A percentile compares a stretch with the other conserved stretches of the same genome.
Evolutionary conservation across 2,329 filamentous ascomycete species (phyloP).

Genomic region (Botrytis byssoidea): DNA sequence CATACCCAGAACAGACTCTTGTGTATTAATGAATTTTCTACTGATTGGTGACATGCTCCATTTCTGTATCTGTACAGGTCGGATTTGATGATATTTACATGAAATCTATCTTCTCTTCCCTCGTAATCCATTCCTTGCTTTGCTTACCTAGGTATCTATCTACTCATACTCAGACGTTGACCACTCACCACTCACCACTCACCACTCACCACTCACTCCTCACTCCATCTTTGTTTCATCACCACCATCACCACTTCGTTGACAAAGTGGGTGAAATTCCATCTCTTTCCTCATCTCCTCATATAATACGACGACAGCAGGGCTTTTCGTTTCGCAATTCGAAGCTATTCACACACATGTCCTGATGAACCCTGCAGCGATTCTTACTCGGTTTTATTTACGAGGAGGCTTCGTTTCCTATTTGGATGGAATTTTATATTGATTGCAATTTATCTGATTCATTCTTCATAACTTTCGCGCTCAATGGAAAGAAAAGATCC

Average conservation of each 20-base stretch:
- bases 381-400: neutral
- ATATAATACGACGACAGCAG: neutral
- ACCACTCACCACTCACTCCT: neutral
- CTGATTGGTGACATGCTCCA: neutral
- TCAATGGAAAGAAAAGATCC: neutral
- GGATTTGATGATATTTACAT: neutral
- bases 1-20: neutral
- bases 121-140: neutral
- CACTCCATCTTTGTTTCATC: neutral
- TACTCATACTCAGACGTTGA: neutral
- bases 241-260: neutral
- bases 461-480: conserved; percentile 1
- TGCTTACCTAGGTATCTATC: too few relatives aligned
- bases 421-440: conserved; percentile 6
- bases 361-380: neutral
- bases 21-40: neutral
- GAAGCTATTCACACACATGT: conserved; percentile 5
- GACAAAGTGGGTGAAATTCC: neutral
- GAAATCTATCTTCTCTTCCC: neutral
- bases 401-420: neutral
- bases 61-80: neutral
- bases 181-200: neutral
- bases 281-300: neutral
- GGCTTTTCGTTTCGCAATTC: conserved; percentile 1
- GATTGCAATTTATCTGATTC: conserved; percentile 1